Evolutionary conservation across 805 yeast genomes (phyloP), one percentile per base, ranked within the genome.

Genomic region (Candida arabinofermentans): DNA sequence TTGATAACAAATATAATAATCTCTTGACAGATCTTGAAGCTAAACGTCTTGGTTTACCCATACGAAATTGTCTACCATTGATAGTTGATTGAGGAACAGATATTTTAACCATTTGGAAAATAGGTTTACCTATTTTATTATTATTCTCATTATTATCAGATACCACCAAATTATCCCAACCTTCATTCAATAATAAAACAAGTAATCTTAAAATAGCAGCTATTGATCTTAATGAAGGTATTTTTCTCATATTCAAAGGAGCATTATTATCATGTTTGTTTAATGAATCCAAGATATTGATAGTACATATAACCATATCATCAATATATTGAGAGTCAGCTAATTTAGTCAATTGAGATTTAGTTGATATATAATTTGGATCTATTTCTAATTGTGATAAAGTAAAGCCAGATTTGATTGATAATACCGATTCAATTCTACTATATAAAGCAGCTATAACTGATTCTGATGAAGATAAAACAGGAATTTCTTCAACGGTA

Each of bases 151-250:
- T n/a, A n/a, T n/a, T n/a, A n/a, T n/a, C n/a, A n/a, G n/a, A n/a
- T n/a, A n/a, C n/a, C n/a, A n/a, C n/a, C 5, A 35, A 36, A 4
- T 29, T 27, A 31, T 45, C 49, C 58, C 61, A 56, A 13, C 47
- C 50, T 7, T 37, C 44, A 8, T 46, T 37, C 16, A 50, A 27
- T 4, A 66, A 49, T 44, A 67, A 72, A 9, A 71, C 62, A 17
- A 74, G 44, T 22, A 75, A 55, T 37, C 70, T 55, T 9, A 71
- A 40, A 8, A 72, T 38, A 2, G 70, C 55, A 18, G 66, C 49
- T 1, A 70, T 48, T 0, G 78, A 67, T 10, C 59, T 53, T 17
- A 66, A 35, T 7, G 67, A 57, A 2, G 54, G 18, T 4, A 43
- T 40, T 18, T 40, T 46, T 26, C 69, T 49, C 33, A 64, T 63